phyloP scores from a whole-genome alignment of 345 rosid species.

The Eucalyptus shirleyi region DNA sequence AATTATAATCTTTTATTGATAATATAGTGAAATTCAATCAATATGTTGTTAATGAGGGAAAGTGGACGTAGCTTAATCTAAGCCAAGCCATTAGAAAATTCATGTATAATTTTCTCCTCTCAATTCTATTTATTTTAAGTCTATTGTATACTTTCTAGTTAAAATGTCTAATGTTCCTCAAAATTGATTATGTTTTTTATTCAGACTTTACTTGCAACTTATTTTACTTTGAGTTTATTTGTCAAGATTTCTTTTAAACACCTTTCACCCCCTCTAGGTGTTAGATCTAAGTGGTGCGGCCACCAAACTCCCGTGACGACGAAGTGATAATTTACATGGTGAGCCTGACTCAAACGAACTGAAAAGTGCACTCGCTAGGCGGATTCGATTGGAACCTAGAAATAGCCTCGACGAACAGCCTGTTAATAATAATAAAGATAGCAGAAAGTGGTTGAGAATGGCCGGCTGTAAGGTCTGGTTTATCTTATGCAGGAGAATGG shows the following conservation, averaged over 20 bases:
- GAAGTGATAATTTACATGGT: background rate
- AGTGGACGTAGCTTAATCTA: too few species aligned
- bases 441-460: background rate
- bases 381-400: background rate
- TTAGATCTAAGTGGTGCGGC: background rate
- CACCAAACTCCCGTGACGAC: background rate
- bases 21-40: too few species aligned
- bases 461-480: background rate
- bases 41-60: accelerated
- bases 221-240: too few species aligned
- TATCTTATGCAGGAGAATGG: background rate
- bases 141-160: accelerated
- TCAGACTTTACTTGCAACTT: too few species aligned
- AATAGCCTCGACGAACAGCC: background rate
- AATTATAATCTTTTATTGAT: too few species aligned
- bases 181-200: too few species aligned
- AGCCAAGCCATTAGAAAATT: too few species aligned
- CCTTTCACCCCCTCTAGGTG: too few species aligned
- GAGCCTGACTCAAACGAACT: background rate
- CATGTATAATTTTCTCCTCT: too few species aligned
- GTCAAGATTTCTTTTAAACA: too few species aligned
- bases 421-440: background rate
- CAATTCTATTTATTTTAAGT: too few species aligned
- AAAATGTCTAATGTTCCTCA: too few species aligned
- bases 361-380: background rate